Evolutionary conservation across 176 grass and related monocot species (phyloP), one percentile per base, ranked within the genome.

Genomic region (Typha latifolia): DNA sequence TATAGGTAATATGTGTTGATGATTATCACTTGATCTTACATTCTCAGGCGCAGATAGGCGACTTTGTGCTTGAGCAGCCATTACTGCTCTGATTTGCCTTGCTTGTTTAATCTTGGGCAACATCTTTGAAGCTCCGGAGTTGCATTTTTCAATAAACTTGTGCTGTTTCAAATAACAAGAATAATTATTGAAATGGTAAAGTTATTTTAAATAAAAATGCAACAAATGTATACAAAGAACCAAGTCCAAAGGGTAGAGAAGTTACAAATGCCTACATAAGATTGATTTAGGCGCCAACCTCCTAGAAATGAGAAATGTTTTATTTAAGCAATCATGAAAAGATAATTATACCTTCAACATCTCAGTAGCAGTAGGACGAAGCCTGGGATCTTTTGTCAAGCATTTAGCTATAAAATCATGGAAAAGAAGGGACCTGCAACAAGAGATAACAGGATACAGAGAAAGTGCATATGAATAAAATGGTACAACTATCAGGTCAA

Each of bases 401-500:
- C 89, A 99, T 76, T 99, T 99, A 7, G 94, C 94, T 81, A 93
- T 99, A 87, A 99, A 99, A 93, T 99, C 94, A 85, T 99, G 94
- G 70, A 99, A 99, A 71, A 99, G 69, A 78, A 99, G 89, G 51
- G 94, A 99, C 94, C 94, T 99, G 72, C 63, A 76, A 69, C 31
- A 72, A 47, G 72, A 48, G 57, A 79, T 64, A 55, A 66, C 20
- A 14, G 53, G 11, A 61, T 69, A n/a, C 49, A 51, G 52, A 50
- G 64, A 61, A 37, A 47, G 31, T 11, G 37, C 14, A 61, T 63
- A 74, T 16, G 29, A 69, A 52, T 59, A 69, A 70, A 73, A 66
- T 27, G 70, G 68, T 13, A 83, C 61, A 8, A 74, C 76, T 73
- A 62, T 22, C 22, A 16, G 67, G 16, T 18, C 20, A 59, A 19